Evolutionary conservation across 2,329 filamentous ascomycete species (phyloP).

Genomic region (Neopestalotiopsis sp.): DNA sequence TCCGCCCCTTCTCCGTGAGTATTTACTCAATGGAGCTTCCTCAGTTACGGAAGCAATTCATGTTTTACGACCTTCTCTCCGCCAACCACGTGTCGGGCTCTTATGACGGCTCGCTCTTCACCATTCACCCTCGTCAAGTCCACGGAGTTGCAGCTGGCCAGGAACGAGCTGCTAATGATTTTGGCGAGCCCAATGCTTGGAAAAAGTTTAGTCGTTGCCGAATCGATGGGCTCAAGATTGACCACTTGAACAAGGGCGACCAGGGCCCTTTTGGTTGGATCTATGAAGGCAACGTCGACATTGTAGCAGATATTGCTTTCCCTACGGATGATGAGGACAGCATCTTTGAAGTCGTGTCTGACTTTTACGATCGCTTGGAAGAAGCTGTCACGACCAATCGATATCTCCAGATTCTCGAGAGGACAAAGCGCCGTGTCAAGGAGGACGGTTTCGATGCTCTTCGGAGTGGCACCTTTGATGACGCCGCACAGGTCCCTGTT

Average conservation of each 20-base stretch:
- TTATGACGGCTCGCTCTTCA: constrained; percentile 94
- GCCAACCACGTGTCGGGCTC: constrained; percentile 96
- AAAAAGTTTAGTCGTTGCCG: constrained; percentile 94
- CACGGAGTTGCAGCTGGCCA: constrained; percentile 76
- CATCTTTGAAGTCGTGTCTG: constrained; percentile 92
- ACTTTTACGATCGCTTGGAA: constrained; percentile 95
- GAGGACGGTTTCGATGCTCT: constrained; percentile 28
- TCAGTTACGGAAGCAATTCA: constrained; percentile 90
- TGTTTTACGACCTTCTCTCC: constrained; percentile 96
- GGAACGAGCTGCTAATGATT: constrained; percentile 57
- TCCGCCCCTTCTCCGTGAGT: constrained; percentile 94
- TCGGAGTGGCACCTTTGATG: constrained; percentile 19
- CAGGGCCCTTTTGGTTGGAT: constrained; percentile 98
- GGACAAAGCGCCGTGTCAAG: constrained; percentile 37
- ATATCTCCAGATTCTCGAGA: constrained; percentile 64
- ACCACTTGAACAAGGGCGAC: constrained; percentile 92
- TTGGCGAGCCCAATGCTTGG: constrained; percentile 76
- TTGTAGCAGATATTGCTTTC: constrained; percentile 94
- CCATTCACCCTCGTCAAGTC: constrained; percentile 91
- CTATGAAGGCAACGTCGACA: constrained; percentile 94
- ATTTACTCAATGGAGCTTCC: constrained; percentile 96
- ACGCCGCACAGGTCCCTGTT: constrained; percentile 14
- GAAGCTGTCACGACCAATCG: constrained; percentile 85
- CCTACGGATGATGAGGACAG: constrained; percentile 87
- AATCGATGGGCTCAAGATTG: constrained; percentile 92